These are phyloP conservation scores for Hypholoma sublateritium DNA, from an alignment of 768 basidiomycete species.

Conservation along the genomic window DNA sequence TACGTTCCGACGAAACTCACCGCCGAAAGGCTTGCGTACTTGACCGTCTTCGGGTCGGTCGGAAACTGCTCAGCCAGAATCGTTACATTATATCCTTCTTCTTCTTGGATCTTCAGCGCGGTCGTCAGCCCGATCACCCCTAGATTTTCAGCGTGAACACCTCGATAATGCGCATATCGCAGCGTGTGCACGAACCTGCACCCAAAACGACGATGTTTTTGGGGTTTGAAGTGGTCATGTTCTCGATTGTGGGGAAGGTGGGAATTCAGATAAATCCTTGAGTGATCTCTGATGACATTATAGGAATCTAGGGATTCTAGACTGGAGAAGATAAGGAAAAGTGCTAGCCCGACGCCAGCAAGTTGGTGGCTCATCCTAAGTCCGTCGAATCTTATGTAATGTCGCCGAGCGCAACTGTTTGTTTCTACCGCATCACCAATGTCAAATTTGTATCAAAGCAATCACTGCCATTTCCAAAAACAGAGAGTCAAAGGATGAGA, in stretches of 20 bases:
- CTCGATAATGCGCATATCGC: not conserved
- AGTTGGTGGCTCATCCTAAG: no score
- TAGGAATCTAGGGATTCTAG: not conserved
- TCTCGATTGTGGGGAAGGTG: not conserved
- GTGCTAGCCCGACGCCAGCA: not conserved
- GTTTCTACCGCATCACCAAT: no score
- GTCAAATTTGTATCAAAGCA: no score
- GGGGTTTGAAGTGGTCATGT: not conserved
- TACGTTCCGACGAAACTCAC: conserved; percentile 32
- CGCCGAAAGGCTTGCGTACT: conserved; percentile 73
- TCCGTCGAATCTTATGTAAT: no score
- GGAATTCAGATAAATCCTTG: not conserved
- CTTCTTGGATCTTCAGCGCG: conserved; percentile 59
- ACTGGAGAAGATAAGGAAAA: not conserved
- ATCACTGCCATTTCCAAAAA: no score
- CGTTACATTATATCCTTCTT: conserved; percentile 50
- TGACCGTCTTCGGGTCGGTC: conserved; percentile 39
- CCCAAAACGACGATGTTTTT: conserved; percentile 1
- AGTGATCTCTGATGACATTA: not conserved
- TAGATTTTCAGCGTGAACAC: conserved; percentile 18
- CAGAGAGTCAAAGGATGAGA: no score
- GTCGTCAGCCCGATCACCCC: conserved; percentile 69
- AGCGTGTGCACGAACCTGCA: not conserved
- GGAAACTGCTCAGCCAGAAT: conserved; percentile 31
- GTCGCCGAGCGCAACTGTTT: no score